Conservation (phyloP, 305 asterid species). For the Fraxinus paxiana region DNA sequence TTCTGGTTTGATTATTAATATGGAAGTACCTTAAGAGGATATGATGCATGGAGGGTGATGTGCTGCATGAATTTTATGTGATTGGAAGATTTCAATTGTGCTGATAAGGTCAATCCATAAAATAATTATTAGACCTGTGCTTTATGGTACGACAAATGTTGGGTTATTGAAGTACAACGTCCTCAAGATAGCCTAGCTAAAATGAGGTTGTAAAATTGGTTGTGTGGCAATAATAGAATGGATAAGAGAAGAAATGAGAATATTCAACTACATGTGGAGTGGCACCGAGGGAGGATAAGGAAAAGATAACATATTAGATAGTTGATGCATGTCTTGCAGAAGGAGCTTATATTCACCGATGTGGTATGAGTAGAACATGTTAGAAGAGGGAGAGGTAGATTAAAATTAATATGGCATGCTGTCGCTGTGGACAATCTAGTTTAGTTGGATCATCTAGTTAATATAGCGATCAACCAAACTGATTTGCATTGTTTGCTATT, state of each 20-base stretch:
- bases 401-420: background rate
- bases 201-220: background rate
- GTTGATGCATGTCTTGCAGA: background rate
- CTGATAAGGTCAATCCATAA: background rate
- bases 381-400: background rate
- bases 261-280: background rate
- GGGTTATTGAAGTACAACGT: background rate
- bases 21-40: background rate
- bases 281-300: background rate
- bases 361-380: background rate
- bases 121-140: background rate
- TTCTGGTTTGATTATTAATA: background rate
- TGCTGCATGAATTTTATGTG: background rate
- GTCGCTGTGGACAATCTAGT: background rate
- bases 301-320: background rate
- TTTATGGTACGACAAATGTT: background rate
- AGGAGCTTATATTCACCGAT: background rate
- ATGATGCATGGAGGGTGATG: background rate
- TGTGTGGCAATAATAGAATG: background rate
- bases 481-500: conserved; percentile 3
- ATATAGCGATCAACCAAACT: background rate
- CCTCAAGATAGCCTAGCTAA: background rate
- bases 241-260: background rate
- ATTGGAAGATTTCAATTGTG: background rate
- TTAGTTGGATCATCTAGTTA: background rate